Base-by-base conservation (phyloP, 352 stramenopile genomes). In the Phytophthora pinifolia region DNA sequence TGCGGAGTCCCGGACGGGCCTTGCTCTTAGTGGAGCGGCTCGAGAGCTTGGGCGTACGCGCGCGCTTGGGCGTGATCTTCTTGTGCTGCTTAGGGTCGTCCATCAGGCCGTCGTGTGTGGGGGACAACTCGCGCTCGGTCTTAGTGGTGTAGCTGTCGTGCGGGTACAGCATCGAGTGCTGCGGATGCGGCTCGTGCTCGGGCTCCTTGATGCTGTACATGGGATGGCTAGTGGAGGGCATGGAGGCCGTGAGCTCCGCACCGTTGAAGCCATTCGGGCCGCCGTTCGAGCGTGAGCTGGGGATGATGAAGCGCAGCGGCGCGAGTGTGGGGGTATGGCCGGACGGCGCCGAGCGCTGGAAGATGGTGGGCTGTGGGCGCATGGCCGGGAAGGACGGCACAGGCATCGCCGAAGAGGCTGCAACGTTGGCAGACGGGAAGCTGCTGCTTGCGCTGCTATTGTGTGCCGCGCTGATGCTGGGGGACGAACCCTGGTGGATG, bases 1-100 rank as follows among this genome's bases (percentile, higher is more conserved):
- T 92, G 37, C 84, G 80, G 9, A 94, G 79, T 5, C 84, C 84
- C n/a, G 84, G 84, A 10, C 82, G 78, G 9, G 82, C 82, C 64
- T 94, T 94, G 70, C 82, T 92, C 59, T 92, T 92, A 17, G 81
- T 92, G 29, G 81, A 92, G 0, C 81, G 67, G 46, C 66, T 88
- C 1, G 74, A 70, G 48, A 77, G 71, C 56, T 91, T 91, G 32
- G 77, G 63, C 6, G 58, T 54, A 5, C 80, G 80, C 22, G 64
- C 59, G 45, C 80, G 75, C 59, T 86, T 88, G 15, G 64, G 37
- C 2, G 60, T 50, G 12, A 65, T 66, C 52, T 87, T 88, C 64
- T 86, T 84, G n/a, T 32, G 43, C 41, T 76, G 72, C 36, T 65
- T 70, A 17, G 55, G 54, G 17, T 59, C 51, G 13, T 66, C 44